phyloP scores from a whole-genome alignment of 2,329 filamentous ascomycete genomes.

The Ascochyta lentis region DNA sequence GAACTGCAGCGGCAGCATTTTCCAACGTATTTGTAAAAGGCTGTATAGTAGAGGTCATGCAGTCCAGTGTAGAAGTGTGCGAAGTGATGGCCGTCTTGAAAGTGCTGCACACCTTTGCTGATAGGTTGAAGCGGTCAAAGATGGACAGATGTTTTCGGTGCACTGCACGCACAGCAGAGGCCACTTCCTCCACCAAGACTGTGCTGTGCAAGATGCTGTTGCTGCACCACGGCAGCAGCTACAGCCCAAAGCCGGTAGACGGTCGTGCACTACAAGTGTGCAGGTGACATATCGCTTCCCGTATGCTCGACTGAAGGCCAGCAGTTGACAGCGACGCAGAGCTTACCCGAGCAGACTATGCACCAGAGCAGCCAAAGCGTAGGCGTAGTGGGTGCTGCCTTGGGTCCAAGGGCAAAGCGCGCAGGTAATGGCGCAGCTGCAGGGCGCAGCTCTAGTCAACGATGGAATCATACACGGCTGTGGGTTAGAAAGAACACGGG shows the following conservation, averaged over 20 bases:
- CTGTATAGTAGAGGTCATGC: slow-evolving; percentile 1
- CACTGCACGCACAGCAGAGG: neutral
- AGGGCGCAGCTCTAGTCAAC: slow-evolving; percentile 8
- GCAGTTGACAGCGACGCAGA: slow-evolving; percentile 1
- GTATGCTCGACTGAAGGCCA: neutral
- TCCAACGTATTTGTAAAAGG: neutral
- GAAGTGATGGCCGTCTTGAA: slow-evolving; percentile 1
- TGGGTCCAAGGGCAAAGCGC: neutral
- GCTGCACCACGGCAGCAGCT: slow-evolving; percentile 7
- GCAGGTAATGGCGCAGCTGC: slow-evolving; percentile 1
- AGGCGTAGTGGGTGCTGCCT: slow-evolving; percentile 1
- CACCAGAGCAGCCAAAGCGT: neutral
- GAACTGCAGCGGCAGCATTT: neutral
- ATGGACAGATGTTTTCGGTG: neutral
- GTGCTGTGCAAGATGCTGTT: slow-evolving; percentile 5
- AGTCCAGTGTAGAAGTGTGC: neutral
- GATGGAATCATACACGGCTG: slow-evolving; percentile 9
- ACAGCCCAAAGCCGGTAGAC: neutral
- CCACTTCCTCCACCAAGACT: neutral
- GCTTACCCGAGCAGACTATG: slow-evolving; percentile 2
- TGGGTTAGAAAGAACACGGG: neutral
- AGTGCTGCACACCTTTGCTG: neutral
- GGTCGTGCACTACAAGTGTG: neutral
- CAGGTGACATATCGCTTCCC: slow-evolving; percentile 7
- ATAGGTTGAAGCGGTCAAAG: neutral